Evolutionary conservation across 768 basidiomycete genomes (phyloP), one percentile per base, ranked within the genome.

Genomic region (Leccinum disarticulatum): DNA sequence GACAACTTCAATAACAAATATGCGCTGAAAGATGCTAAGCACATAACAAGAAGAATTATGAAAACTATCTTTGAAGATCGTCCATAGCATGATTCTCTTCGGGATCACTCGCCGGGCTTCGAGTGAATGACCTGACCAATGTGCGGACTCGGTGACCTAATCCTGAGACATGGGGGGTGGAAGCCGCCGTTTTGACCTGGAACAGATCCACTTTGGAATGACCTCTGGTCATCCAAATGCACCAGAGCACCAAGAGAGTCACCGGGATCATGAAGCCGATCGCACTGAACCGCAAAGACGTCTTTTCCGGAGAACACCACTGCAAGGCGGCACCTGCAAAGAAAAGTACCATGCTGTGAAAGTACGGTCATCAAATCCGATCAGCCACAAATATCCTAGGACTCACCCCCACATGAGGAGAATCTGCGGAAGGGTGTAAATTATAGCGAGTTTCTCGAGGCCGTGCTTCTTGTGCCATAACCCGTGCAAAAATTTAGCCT

Each of bases 321-420:
- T 75, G 67, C 0, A 60, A 48, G 0, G 58, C 62, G 52, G 70
- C 66, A 2, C 73, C 72, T 1, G 58, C 61, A 28, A 60, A 66
- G 63, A 75, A 73, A 35, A 73, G 57, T 10, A 68, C 9, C 60
- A 73, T 72, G 15, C 72, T 75, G 15, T 6, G 13, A 31, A 36
- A 28, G 2, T 19, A 8, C 6, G 19, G 8, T 65, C 14, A 64
- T 22, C 17, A 14, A 19, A 55, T 51, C 3, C 4, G 38, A 15
- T 36, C n/a, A 7, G 17, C 8, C 19, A 28, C 5, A 17, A 47
- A 1, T 4, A 47, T 22, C 15, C 31, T 33, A 25, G 30, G 22
- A 78, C 83, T 71, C 64, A 84, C 85, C 78, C 79, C 84, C 84
- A 86, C 74, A 86, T 79, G 41, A 86, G 73, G 19, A 85, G 69